Evolutionary conservation across 148 eudicot species (phyloP), one percentile per base, ranked within the genome.

Genomic region (Pouteria glomerata): DNA sequence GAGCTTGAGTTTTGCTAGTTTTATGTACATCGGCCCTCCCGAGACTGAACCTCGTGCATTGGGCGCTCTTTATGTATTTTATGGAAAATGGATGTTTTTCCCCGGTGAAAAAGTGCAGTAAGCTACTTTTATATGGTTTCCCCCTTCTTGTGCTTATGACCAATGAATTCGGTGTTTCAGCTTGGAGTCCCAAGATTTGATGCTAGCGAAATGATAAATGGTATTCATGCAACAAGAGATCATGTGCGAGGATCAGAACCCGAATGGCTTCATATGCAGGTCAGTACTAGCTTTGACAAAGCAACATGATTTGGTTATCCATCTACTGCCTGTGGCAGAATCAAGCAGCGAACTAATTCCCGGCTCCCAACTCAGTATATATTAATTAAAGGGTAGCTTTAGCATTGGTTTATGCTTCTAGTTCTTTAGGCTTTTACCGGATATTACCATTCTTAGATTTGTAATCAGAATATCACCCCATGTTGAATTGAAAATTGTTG

Each of bases 221-320:
- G 83, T 33, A 42, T 87, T n/a, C 91, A 86, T 76, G 82, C 86
- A 52, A 78, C 85, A 63, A 83, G 89, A 71, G 97, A 88, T 71
- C 82, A 83, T 44, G 73, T 78, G 57, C 86, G 82, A 73, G 89
- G 84, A 69, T 57, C 85, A 21, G 88, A 86, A 61, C 71, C 84
- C 1, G 93, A 92, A 50, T 92, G 97, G 97, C 89, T 92, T 55
- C 93, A 86, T 76, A 92, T 92, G 91, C 96, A 92, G 72, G 73
- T 87, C 63, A 89, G 97, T 23, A 81, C 82, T 72, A 77, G 74
- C 77, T 89, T 81, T 64, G 88, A 80, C 47, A 83, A 87, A 82
- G 75, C 91, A 59, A 34, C 90, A 73, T 91, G 83, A 88, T 72
- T 59, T 56, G n/a, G 53, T 18, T 42, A 57, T 27, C 35, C 1